Conservation (phyloP, 1,284 basidiomycete species). For the Kalmanozyma brasiliensis region DNA sequence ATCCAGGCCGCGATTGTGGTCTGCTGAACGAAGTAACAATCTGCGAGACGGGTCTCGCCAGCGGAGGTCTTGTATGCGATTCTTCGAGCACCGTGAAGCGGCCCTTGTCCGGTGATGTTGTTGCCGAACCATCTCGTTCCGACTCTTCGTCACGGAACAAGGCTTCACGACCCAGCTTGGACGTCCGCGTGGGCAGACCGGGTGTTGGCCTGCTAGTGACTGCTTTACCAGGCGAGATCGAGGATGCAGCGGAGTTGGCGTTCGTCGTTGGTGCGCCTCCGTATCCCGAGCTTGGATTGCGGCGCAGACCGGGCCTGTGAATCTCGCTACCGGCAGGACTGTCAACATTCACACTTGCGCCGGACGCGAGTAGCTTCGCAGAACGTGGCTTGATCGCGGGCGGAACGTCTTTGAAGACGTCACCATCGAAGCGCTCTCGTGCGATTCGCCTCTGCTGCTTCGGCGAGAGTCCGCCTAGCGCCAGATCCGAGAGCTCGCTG, state of each 20-base stretch:
- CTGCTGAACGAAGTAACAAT: constrained; percentile 23
- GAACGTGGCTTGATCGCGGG: constrained; percentile 20
- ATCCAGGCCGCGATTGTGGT: constrained; percentile 42
- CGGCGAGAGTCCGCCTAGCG: constrained; percentile 33
- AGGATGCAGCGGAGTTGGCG: constrained; percentile 34
- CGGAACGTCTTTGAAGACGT: constrained; percentile 53
- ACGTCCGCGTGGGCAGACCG: constrained; percentile 11
- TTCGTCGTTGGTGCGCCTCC: constrained; percentile 17
- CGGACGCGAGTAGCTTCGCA: constrained; percentile 1
- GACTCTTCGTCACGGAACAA: constrained; percentile 25
- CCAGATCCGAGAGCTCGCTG: constrained; percentile 43
- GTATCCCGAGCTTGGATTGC: constrained; percentile 42
- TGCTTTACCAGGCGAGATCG: constrained; percentile 37
- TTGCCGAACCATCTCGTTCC: constrained; percentile 8
- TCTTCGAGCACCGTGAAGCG: constrained; percentile 28
- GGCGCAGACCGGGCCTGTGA: constrained; percentile 31
- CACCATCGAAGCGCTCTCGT: constrained; percentile 60
- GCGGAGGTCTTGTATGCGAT: constrained; percentile 5
- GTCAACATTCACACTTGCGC: constrained; percentile 9
- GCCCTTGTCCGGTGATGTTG: constrained; percentile 20
- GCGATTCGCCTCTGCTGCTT: constrained; percentile 47
- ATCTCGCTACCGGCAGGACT: constrained; percentile 38
- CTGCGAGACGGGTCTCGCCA: constrained; percentile 38
- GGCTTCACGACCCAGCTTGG: constrained; percentile 29
- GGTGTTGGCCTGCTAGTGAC: constrained; percentile 4